Base-by-base conservation (phyloP, 257 asterid genomes). In the Gardenia jasminoides region DNA sequence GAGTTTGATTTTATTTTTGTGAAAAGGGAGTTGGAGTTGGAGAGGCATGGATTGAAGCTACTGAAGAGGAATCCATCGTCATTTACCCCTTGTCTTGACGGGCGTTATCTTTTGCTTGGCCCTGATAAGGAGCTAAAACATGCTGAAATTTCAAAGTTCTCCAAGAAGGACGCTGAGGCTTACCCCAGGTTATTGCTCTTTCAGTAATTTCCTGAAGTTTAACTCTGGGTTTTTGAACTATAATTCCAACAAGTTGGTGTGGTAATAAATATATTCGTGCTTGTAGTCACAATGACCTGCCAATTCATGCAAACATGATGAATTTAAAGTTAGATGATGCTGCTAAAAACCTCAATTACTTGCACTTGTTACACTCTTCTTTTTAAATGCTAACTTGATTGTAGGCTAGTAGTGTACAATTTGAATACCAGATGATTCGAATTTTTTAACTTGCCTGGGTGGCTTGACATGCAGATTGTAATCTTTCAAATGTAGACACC, bases 11-110 rank as follows among this genome's bases (percentile, higher is more conserved):
- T 72, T 68, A 30, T 43, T n/a, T 58, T 66, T 6, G 50, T 19
- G 19, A 67, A 97, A n/a, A n/a, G 99, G 85, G 99, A 95, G 75
- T 72, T 95, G 91, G 99, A 95, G 77, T 76, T 95, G 77, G 86
- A 75, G 86, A 89, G n/a, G 83, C 97, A 92, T 82, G 99, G 99
- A 15, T 79, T 95, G 93, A 95, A 89, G 85, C 62, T 95, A 83
- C 78, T 93, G 88, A 93, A 86, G 86, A 88, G 98, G 85, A 90
- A 39, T 79, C 97, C 99, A 10, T 89, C 99, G 54, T 94, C 99
- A 52, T 95, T 95, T 81, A 95, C n/a, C n/a, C 99, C 99, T n/a
- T 92, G 97, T 79, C 68, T 84, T 31, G 99, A 93, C 70, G 97
- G 99, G 33, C 97, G 97, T 33, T 95, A 91, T 79, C 97, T n/a